Evolutionary conservation across 768 basidiomycete genomes (phyloP).

Genomic region (Tulasnella sp.): DNA sequence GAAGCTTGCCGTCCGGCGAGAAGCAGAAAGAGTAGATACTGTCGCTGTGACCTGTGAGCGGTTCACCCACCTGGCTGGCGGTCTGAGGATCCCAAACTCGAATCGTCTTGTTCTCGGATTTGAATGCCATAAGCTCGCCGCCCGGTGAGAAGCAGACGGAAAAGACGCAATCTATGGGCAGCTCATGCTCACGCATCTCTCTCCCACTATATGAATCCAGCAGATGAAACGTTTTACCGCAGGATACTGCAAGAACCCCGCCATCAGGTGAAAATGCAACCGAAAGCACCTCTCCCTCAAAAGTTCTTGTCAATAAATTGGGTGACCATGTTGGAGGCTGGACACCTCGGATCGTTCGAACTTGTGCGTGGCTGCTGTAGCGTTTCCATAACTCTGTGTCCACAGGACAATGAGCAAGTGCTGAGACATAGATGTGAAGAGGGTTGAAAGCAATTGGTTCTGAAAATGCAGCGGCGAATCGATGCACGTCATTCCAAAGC

Average conservation of each 20-base stretch:
- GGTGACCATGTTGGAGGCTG: background rate
- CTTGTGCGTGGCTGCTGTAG: background rate
- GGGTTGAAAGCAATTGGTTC: background rate
- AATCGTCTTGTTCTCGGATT: background rate
- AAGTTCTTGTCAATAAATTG: background rate
- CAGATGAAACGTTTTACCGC: background rate
- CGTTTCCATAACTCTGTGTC: background rate
- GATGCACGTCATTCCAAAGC: background rate
- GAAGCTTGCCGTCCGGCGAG: no score
- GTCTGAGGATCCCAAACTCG: no score
- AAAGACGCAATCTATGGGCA: background rate
- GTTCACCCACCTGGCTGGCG: background rate
- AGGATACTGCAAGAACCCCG: background rate
- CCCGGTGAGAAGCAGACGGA: background rate
- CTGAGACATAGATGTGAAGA: background rate
- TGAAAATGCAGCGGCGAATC: background rate
- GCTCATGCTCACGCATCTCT: no score
- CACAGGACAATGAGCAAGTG: background rate
- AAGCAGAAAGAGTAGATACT: background rate
- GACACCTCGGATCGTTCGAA: no score
- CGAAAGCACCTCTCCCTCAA: background rate
- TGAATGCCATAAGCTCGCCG: slow-evolving; percentile 2
- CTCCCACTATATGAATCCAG: background rate
- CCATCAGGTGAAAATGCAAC: slow-evolving; percentile 11
- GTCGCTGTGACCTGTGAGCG: background rate